Conservation (phyloP, 139 green algal species). For the Trebouxia sp. region DNA sequence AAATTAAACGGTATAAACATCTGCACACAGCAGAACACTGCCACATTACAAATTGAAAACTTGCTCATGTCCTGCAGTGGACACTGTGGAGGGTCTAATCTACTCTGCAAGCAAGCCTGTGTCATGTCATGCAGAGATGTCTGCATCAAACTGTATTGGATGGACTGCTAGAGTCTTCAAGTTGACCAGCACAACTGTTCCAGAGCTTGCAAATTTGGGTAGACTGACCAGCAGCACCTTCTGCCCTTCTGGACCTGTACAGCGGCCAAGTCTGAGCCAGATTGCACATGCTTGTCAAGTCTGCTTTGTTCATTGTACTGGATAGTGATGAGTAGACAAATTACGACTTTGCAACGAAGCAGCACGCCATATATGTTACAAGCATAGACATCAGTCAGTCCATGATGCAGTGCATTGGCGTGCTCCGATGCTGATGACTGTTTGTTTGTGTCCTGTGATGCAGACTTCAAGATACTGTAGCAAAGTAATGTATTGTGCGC, state of each 20-base stretch:
- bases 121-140: not conserved
- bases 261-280: too few relatives aligned
- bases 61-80: not conserved
- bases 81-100: not conserved
- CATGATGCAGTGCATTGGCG: not conserved
- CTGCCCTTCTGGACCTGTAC: constrained; percentile 51
- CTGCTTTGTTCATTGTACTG: too few relatives aligned
- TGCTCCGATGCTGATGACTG: too few relatives aligned
- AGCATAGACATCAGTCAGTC: not conserved
- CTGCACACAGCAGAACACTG: not conserved
- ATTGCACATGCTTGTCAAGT: too few relatives aligned
- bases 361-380: not conserved
- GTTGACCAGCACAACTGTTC: constrained; percentile 85
- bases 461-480: too few relatives aligned
- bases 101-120: not conserved
- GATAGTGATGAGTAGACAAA: not conserved
- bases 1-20: not conserved
- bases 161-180: constrained; percentile 78
- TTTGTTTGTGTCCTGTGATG: too few relatives aligned
- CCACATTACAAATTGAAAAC: not conserved
- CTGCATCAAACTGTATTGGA: constrained; percentile 68
- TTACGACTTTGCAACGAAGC: not conserved
- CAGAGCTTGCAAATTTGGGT: constrained; percentile 74
- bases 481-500: too few relatives aligned
- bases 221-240: constrained; percentile 72